Conservation (phyloP, 148 eudicot species). For the Spergularia marina region DNA sequence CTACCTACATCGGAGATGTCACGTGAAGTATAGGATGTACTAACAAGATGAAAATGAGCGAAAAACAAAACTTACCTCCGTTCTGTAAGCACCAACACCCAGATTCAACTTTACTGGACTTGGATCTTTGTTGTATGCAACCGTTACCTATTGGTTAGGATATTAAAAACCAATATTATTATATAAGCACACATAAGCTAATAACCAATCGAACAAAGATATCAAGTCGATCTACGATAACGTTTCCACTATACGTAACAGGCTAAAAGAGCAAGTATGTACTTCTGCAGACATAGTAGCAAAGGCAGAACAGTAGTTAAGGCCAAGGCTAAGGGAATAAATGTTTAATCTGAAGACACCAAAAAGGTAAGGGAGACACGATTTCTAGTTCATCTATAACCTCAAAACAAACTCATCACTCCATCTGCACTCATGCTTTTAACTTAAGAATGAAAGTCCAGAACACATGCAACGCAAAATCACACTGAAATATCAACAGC, state of each 20-base stretch:
- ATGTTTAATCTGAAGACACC: background rate
- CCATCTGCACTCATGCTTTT: background rate
- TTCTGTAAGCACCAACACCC: conserved; percentile 98
- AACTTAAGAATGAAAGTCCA: too few relatives aligned
- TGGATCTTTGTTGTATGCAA: conserved; percentile 92
- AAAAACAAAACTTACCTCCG: conserved; percentile 55
- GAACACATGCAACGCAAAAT: background rate
- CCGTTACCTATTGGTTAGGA: conserved; percentile 64
- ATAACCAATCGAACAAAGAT: background rate
- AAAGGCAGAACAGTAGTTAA: background rate
- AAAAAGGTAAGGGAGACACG: background rate
- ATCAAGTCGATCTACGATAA: background rate
- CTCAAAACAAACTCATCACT: background rate
- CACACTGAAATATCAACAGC: background rate
- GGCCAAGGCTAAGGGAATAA: background rate
- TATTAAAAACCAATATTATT: conserved; percentile 6
- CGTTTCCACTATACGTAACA: background rate
- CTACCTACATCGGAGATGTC: background rate
- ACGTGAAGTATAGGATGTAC: background rate
- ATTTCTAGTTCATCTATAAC: background rate
- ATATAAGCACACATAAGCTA: background rate
- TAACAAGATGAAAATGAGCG: background rate
- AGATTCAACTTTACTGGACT: conserved; percentile 87
- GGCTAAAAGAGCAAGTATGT: background rate
- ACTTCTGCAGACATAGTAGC: background rate